Evolutionary conservation across 352 stramenopile genomes (phyloP), one percentile per base, ranked within the genome.

Genomic region (Thalassiosira sp.): DNA sequence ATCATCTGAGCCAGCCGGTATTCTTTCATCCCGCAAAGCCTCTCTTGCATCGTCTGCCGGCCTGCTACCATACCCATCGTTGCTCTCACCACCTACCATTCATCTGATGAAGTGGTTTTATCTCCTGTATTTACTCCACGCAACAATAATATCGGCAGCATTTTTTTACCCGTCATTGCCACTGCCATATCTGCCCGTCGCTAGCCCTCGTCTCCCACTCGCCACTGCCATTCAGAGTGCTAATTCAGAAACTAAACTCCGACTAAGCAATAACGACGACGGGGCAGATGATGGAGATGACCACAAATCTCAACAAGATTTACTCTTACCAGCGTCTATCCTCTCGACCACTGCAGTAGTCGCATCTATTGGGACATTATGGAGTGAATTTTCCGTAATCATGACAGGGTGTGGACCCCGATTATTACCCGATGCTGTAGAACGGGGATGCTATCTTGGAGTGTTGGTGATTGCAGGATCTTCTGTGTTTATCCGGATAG

Each of bases 381-480:
- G 65, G 56, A 83, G 72, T 37, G 78, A 86, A 61, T 83, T 68
- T 43, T 63, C 51, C 24, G 63, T 83, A 1, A 43, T 81, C 16
- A 59, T 51, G 0, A 82, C 68, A 33, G 75, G 74, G n/a, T 87
- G 79, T 56, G 79, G 79, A n/a, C 74, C 79, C 11, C 45, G 35
- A n/a, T 22, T 67, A 8, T 61, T 87, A 27, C 49, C 58, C 16
- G 75, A 87, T 60, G 48, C 54, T 28, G 42, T 87, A 25, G 74
- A 87, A 66, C 37, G 79, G 20, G 57, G 78, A 24, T 82, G 74
- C 7, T 87, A 87, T 62, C 65, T 82, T 33, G 70, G 74, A 10
- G 69, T 81, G 5, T 62, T 86, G 27, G 48, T 79, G 5, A 62
- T 71, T 28, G 69, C 79, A 10, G 79, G 79, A 5, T 33, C 64